phyloP scores from a whole-genome alignment of 805 yeast genomes.

The Groenewaldozyma salmanticensis region DNA sequence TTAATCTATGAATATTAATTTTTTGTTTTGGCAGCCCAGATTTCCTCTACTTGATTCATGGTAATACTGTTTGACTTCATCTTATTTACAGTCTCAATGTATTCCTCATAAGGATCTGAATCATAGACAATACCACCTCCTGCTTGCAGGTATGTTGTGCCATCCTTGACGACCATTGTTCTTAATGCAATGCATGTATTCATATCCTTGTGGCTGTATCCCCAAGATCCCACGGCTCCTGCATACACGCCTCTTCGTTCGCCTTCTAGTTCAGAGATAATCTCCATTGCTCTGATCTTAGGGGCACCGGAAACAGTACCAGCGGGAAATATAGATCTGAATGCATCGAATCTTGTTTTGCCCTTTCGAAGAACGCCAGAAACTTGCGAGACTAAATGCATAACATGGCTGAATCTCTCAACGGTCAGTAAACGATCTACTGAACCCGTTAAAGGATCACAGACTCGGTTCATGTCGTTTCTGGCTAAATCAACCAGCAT shows the following conservation, averaged over 20 bases:
- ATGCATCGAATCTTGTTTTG: constrained; percentile 90
- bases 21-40: constrained; percentile 16
- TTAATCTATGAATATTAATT: background rate
- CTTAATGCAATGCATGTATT: constrained; percentile 96
- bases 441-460: constrained; percentile 71
- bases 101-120: constrained; percentile 92
- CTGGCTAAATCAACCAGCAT: constrained; percentile 98
- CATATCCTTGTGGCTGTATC: constrained; percentile 90
- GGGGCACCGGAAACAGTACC: constrained; percentile 99
- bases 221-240: constrained; percentile 98
- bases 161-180: constrained; percentile 92
- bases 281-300: constrained; percentile 92
- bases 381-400: constrained; percentile 92
- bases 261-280: constrained; percentile 78
- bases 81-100: constrained; percentile 92
- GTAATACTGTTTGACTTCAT: constrained; percentile 90
- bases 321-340: constrained; percentile 96
- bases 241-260: constrained; percentile 97
- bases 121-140: constrained; percentile 98
- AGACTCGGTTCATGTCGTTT: constrained; percentile 91
- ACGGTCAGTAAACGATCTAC: constrained; percentile 86
- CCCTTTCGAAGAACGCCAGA: constrained; percentile 80
- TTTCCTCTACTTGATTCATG: constrained; percentile 81
- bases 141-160: constrained; percentile 87
- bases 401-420: constrained; percentile 92